Evolutionary conservation across 2,329 filamentous ascomycete genomes (phyloP), one percentile per base, ranked within the genome.

Genomic region (Alternaria postmessia): DNA sequence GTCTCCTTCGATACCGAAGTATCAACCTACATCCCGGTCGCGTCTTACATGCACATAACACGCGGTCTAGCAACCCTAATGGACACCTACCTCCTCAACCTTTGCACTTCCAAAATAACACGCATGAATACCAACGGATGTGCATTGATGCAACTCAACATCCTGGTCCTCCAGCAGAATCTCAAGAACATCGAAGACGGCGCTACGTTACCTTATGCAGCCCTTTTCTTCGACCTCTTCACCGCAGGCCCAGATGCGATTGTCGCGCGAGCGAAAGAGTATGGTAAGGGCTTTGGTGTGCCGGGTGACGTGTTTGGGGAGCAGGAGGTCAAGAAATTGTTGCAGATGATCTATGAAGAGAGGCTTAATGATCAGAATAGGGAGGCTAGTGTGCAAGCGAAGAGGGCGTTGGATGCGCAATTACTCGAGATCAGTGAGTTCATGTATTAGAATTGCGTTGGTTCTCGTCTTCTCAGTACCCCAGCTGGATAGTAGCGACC

Each of bases 131-230:
- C 81, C 38, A 87, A 91, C 69, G 95, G 95, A 42, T 92, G 90
- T 61, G 88, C 89, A n/a, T 87, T 93, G 38, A 93, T 99, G 87
- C 90, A 93, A 76, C 87, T 98, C 72, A 97, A 99, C 76, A 93
- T 97, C 49, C 85, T 97, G 24, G 95, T 99, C 41, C 83, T 99
- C 52, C 94, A 98, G 80, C 95, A 99, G 76, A 97, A 97, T 72
- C 87, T 99, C 56, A 97, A 97, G 82, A 96, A 96, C 67, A 89
- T 99, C 54, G 93, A 95, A 78, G 84, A 87, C 2, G 86, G 86
- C 8, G 89, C 91, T 3, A 84, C 86, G 57, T 82, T 94, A 28
- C 83, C 84, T 4, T 82, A 87, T 36, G 87, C 89, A 1, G 85
- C 87, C 20, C 84, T 86, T 59, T 94, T 91, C 80, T 94, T 89